A percentile compares a stretch with the other conserved stretches of the same genome.
Conservation (phyloP, 192 early-diverging fungal genomes). For the Allomyces macrogynus region DNA sequence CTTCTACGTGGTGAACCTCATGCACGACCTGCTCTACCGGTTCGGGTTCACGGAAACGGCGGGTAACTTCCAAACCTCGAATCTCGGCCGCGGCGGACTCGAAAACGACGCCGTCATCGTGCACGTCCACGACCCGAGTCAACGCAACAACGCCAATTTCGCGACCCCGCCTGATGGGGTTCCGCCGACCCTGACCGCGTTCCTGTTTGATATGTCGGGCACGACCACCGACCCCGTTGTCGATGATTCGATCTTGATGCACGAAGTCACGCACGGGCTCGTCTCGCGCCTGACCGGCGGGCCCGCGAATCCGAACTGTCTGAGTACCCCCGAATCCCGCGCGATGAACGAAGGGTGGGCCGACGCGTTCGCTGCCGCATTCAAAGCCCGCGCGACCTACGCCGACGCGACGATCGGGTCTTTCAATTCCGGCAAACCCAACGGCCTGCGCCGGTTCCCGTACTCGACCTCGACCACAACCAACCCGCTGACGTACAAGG, state of each 20-base stretch:
- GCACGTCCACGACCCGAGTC: constrained; percentile 21
- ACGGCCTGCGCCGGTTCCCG: constrained; percentile 26
- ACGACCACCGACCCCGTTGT: constrained; percentile 34
- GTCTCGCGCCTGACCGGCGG: constrained; percentile 32
- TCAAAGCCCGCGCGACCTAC: neutral
- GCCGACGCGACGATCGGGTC: neutral
- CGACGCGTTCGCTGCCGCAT: neutral
- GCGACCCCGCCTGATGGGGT: constrained; percentile 35
- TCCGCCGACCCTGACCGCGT: constrained; percentile 29
- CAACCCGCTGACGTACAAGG: constrained; percentile 22
- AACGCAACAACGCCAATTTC: constrained; percentile 33
- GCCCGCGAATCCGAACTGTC: neutral
- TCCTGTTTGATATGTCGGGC: constrained; percentile 16
- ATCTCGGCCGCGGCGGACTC: constrained; percentile 20
- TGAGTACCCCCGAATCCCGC: neutral
- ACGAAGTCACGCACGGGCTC: constrained; percentile 47
- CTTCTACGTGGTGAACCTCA: neutral
- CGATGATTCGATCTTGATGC: constrained; percentile 34
- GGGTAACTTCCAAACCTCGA: constrained; percentile 7
- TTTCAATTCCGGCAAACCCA: neutral
- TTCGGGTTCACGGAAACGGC: constrained; percentile 7
- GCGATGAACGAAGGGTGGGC: constrained; percentile 3
- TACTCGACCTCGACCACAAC: constrained; percentile 33
- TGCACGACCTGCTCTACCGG: constrained; percentile 6
- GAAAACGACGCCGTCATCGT: constrained; percentile 26